Conservation (phyloP, 139 green algal genomes). For the Eudorina sp. region DNA sequence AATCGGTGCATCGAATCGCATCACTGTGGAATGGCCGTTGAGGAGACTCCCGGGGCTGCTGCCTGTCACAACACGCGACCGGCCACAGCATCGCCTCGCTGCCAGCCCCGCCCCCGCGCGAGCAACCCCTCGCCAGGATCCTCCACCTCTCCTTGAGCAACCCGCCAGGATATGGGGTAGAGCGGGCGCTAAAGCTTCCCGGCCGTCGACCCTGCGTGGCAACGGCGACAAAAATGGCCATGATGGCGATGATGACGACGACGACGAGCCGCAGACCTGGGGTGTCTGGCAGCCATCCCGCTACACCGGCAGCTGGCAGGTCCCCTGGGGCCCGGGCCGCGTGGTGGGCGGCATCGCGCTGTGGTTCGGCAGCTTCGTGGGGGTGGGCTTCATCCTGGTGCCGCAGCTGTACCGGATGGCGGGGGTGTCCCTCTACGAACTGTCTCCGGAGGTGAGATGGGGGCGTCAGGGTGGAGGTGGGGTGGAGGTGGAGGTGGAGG, state of each 20-base stretch:
- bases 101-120: not conserved
- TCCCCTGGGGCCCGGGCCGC: constrained; percentile 79
- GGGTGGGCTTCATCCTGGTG: constrained; percentile 78
- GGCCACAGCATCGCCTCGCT: not conserved
- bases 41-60: not conserved
- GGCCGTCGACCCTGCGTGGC: not conserved
- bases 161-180: constrained; percentile 16
- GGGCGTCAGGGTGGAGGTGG: too few species aligned
- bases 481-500: too few species aligned
- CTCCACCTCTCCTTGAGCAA: not conserved
- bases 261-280: constrained; percentile 51
- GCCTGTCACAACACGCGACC: not conserved
- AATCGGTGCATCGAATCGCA: not conserved
- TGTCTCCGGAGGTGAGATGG: constrained; percentile 42
- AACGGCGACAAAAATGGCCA: too few species aligned
- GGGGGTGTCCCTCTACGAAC: constrained; percentile 31
- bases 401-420: constrained; percentile 61
- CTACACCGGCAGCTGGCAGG: constrained; percentile 73
- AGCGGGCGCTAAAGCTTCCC: not conserved
- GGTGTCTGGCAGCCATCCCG: constrained; percentile 65
- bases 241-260: constrained; percentile 19
- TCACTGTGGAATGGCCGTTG: not conserved
- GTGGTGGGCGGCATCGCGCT: constrained; percentile 72
- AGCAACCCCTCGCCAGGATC: not conserved
- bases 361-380: constrained; percentile 80